These are phyloP conservation scores for Rhodosporidiobolus odoratus DNA, from an alignment of 768 basidiomycete genomes.

Conservation along the genomic window DNA sequence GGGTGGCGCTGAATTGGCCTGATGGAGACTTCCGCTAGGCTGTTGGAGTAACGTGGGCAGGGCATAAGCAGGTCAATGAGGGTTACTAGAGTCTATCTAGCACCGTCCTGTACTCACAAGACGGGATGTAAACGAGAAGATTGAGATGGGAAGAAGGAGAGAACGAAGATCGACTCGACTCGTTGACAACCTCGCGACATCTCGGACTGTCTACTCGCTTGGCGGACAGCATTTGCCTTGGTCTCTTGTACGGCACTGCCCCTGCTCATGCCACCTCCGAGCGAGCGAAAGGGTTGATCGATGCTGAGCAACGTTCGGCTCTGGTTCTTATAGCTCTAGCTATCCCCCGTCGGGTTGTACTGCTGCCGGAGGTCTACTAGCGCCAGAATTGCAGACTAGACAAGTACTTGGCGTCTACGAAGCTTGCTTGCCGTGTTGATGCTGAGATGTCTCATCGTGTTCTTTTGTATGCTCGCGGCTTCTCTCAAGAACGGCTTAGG, in stretches of 20 bases:
- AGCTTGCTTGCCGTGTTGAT: too few species aligned
- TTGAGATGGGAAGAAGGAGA: background rate
- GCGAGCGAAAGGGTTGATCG: too few species aligned
- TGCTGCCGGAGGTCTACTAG: too few species aligned
- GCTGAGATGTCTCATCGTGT: too few species aligned
- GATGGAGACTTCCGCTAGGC: slow-evolving; percentile 17
- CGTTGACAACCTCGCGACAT: background rate
- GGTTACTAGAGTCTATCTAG: too few species aligned
- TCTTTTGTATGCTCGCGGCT: too few species aligned
- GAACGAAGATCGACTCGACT: background rate
- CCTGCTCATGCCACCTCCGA: background rate
- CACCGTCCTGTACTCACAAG: slow-evolving; percentile 13
- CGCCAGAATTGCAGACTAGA: too few species aligned
- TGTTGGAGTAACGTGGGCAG: background rate
- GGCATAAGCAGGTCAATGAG: background rate
- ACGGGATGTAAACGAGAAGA: background rate
- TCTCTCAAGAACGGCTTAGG: background rate
- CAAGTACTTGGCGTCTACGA: too few species aligned
- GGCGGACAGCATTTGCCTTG: too few species aligned
- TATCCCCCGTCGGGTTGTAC: too few species aligned
- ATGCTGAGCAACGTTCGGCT: too few species aligned
- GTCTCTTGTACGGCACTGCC: background rate
- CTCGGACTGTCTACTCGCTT: background rate
- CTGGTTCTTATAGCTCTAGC: too few species aligned
- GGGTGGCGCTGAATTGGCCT: background rate